Base-by-base conservation (phyloP, 73 alveolate genomes). In the Paramecium sexaurelia region DNA sequence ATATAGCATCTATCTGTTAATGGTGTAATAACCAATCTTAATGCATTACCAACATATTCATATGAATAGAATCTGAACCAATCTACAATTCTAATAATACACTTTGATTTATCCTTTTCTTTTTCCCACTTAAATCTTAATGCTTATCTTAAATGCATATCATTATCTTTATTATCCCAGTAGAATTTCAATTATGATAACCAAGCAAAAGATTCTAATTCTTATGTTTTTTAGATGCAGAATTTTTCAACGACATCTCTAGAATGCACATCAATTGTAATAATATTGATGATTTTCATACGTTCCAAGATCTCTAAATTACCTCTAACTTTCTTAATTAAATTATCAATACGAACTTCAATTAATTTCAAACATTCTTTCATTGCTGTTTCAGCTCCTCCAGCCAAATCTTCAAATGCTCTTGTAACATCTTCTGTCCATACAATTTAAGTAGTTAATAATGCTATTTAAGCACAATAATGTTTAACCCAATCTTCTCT, bases 231-330 rank as follows among this genome's bases (percentile, higher is more conserved):
- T 78, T 90, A 96, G 43, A 82, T 51, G 45, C 96, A 98, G 93
- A 99, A 98, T 69, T 95, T 95, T 84, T 98, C 99, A 61, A 99
- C 99, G 26, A 98, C 99, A 92, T 99, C 99, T 82, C 99, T 95
- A 33, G 98, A 98, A 84, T 99, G 99, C 93, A 99, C 99, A 96
- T 99, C 99, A 92, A 99, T 98, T 40, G 99, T 99, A 95, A 99
- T 99, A 95, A 99, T 97, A 66, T 99, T 99, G 92, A 99, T 99
- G 94, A 99, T 98, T 95, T 99, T 99, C 95, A 96, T 93, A 91
- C 99, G 94, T 73, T 96, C 94, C 83, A 95, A 97, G 55, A 94
- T 89, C 19, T 92, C 73, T 36, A 97, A 91, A 84, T 97, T 99
- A 40, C 94, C 97, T 95, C 99, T 95, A 55, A 97, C 99, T 26